These are phyloP conservation scores for Theileria equi DNA, from an alignment of 169 alveolate genomes.

Conservation along the genomic window DNA sequence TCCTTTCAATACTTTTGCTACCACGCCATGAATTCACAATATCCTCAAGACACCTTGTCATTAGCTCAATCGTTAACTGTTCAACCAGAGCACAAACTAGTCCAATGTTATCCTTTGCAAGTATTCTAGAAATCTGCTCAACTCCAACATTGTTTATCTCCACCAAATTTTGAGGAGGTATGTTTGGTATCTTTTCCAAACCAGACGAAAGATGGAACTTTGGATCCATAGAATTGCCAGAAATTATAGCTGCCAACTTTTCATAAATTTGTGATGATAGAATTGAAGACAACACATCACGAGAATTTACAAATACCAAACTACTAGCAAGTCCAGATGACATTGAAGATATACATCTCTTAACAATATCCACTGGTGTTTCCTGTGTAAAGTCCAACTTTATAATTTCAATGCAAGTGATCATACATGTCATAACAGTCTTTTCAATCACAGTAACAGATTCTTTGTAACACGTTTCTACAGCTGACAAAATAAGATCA, in stretches of 20 bases:
- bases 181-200: too few species aligned
- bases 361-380: slow-evolving; percentile 20
- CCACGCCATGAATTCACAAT: slow-evolving; percentile 59
- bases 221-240: too few species aligned
- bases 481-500: slow-evolving; percentile 43
- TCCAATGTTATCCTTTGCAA: slow-evolving; percentile 73
- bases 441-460: slow-evolving; percentile 37
- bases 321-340: slow-evolving; percentile 58
- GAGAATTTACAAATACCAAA: slow-evolving; percentile 38
- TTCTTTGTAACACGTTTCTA: slow-evolving; percentile 54
- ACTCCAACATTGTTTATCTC: slow-evolving; percentile 15
- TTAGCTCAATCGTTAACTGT: slow-evolving; percentile 72
- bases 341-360: slow-evolving; percentile 55
- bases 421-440: slow-evolving; percentile 39
- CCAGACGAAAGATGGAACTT: too few species aligned
- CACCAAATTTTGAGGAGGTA: too few species aligned
- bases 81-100: slow-evolving; percentile 72
- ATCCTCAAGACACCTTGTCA: slow-evolving; percentile 65
- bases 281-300: slow-evolving; percentile 13
- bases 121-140: slow-evolving; percentile 57
- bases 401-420: slow-evolving; percentile 28
- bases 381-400: slow-evolving; percentile 46
- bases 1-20: background rate
- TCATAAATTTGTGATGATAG: slow-evolving; percentile 6
- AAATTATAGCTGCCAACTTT: too few species aligned